Base-by-base conservation (phyloP, 1,284 basidiomycete species). In the Heterobasidion annosum region DNA sequence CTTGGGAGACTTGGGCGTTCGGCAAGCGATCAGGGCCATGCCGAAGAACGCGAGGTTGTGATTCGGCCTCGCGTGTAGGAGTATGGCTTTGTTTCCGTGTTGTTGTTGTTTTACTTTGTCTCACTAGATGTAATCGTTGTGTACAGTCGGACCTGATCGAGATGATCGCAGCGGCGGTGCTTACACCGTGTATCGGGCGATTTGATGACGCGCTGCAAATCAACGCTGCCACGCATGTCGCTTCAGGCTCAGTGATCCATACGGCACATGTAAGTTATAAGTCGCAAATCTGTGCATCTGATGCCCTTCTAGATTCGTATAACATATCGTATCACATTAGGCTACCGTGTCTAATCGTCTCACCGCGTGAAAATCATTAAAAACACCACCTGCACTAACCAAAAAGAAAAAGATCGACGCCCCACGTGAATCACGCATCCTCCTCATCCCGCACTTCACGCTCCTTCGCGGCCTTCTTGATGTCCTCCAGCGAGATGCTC, bases 1-100 rank as follows among this genome's bases (percentile, higher is more conserved):
- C 18, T 66, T 88, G 56, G 80, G 77, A 49, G 85, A 88, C 63
- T 74, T 88, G 32, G 83, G 84, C 57, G 82, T 86, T 7, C 77
- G 84, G 48, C 84, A 87, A 65, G 84, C 83, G 2, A 73, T 87
- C 54, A 75, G 81, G 50, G 69, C 69, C 19, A 84, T 87, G 75
- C 83, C 85, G 42, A 78, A 76, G 69, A 76, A 80, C 58, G 74
- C 75, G 2, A 75, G 75, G 58, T 65, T 85, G 62, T 82, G 61
- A 69, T 18, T 19, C 13, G 34, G 25, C 33, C n/a, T 50, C 7
- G 12, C 12, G 47, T 48, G 47, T 19, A 33, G 16, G 16, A 33
- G 19, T 35, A 37, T n/a, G 13, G 25, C n/a, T 15, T 37, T 33
- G 10, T 50, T 50, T 34, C 19, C 50, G 16, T 32, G 10, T 47